phyloP scores from a whole-genome alignment of 345 rosid genomes.

The Anastatica hierochuntica region DNA sequence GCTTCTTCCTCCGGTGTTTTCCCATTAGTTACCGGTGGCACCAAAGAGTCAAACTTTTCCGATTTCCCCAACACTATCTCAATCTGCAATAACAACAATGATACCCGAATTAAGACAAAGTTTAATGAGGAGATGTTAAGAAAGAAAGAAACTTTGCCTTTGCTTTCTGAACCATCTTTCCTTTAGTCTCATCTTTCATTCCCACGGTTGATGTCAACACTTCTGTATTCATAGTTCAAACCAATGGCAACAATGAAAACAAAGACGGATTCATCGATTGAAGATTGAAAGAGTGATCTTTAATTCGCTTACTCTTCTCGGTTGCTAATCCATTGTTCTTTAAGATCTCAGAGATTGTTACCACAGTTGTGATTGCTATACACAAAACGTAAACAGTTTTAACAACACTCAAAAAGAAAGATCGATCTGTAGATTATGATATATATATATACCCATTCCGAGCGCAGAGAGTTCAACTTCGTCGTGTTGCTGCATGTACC shows the following conservation, averaged over 20 bases:
- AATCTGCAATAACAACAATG: slow-evolving; percentile 24
- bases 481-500: slow-evolving; percentile 77
- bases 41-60: slow-evolving; percentile 59
- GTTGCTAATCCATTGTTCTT: slow-evolving; percentile 85
- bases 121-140: not conserved
- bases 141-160: slow-evolving; percentile 39
- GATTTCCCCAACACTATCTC: slow-evolving; percentile 72
- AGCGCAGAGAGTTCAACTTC: slow-evolving; percentile 93
- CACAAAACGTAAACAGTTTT: not conserved
- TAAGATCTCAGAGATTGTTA: slow-evolving; percentile 79
- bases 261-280: not conserved
- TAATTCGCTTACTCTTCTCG: slow-evolving; percentile 54
- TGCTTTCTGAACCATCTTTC: slow-evolving; percentile 72
- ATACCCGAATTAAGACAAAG: not conserved
- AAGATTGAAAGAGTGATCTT: not conserved
- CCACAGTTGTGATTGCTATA: slow-evolving; percentile 67
- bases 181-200: slow-evolving; percentile 78
- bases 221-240: slow-evolving; percentile 29
- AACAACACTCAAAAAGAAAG: not conserved
- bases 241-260: not conserved
- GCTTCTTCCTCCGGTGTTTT: slow-evolving; percentile 18
- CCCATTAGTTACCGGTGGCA: slow-evolving; percentile 30
- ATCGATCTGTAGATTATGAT: not conserved
- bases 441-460: slow-evolving; percentile 62
- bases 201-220: slow-evolving; percentile 77